A percentile compares a stretch with the other conserved stretches of the same genome.
Evolutionary conservation across 805 yeast species (phyloP).

Genomic region (Ogataea paradorogensis): DNA sequence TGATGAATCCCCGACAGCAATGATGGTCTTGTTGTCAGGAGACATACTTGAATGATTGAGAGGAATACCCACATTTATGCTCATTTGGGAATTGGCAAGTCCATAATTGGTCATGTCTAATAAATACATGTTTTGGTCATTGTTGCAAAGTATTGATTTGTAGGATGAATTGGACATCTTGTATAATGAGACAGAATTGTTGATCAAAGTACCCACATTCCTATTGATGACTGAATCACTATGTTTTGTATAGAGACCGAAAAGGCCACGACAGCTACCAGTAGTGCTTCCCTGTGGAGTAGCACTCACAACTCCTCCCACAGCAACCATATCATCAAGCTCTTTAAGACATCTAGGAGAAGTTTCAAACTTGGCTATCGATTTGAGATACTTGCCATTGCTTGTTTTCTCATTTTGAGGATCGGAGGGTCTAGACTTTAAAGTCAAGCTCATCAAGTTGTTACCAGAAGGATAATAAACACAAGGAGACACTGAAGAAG

Average conservation of each 20-base stretch:
- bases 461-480: constrained; percentile 61
- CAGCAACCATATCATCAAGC: constrained; percentile 45
- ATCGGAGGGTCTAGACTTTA: constrained; percentile 2
- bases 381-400: constrained; percentile 30
- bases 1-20: constrained; percentile 77
- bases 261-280: constrained; percentile 57
- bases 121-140: constrained; percentile 69
- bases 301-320: constrained; percentile 43
- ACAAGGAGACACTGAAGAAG: constrained; percentile 42
- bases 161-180: constrained; percentile 43
- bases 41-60: constrained; percentile 72
- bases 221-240: constrained; percentile 47
- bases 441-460: constrained; percentile 35
- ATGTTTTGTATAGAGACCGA: constrained; percentile 53
- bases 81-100: constrained; percentile 28
- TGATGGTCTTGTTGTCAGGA: constrained; percentile 55
- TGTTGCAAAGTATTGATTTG: constrained; percentile 72
- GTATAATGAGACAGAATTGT: constrained; percentile 68
- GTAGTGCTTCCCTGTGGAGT: constrained; percentile 17
- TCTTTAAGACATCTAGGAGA: constrained; percentile 73
- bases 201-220: constrained; percentile 76
- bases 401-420: neutral
- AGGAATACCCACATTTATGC: constrained; percentile 56
- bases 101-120: constrained; percentile 53
- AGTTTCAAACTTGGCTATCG: constrained; percentile 52